Conservation (phyloP, 2,329 filamentous ascomycete genomes). For the Phymatotrichopsis omnivora region DNA sequence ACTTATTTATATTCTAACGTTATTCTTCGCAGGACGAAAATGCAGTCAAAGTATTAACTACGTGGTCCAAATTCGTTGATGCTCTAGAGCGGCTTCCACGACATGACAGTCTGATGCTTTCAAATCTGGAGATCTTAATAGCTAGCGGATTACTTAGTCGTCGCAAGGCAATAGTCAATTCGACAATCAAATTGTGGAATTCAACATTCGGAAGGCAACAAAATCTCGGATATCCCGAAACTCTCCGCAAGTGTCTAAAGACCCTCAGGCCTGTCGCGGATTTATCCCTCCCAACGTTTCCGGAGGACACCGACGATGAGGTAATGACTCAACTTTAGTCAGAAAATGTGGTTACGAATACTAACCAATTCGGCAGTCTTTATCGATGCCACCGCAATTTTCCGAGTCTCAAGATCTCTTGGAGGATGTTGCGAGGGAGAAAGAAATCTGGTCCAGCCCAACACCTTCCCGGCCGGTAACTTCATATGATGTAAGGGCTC, state of each 20-base stretch:
- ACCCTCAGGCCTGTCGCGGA: conserved; percentile 48
- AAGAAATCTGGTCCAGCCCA: conserved; percentile 21
- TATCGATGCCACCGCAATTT: conserved; percentile 26
- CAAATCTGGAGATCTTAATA: conserved; percentile 44
- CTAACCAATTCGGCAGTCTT: conserved; percentile 19
- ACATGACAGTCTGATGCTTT: conserved; percentile 47
- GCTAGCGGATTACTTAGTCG: conserved; percentile 45
- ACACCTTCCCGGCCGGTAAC: conserved; percentile 28
- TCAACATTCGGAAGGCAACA: conserved; percentile 52
- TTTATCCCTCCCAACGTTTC: conserved; percentile 42
- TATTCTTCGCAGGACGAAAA: conserved; percentile 31
- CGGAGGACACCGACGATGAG: conserved; percentile 38
- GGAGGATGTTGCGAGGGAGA: conserved; percentile 9
- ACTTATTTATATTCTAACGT: conserved; percentile 11
- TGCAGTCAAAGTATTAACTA: conserved; percentile 37
- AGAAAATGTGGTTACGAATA: too few relatives aligned
- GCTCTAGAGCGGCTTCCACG: conserved; percentile 50
- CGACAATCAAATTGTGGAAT: conserved; percentile 58
- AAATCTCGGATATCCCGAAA: conserved; percentile 52
- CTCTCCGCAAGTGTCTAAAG: conserved; percentile 52
- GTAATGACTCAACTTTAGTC: conserved; percentile 11
- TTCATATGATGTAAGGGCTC: not conserved
- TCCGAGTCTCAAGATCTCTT: conserved; percentile 26
- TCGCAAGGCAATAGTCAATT: conserved; percentile 42
- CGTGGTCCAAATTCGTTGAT: conserved; percentile 47